phyloP scores from a whole-genome alignment of 768 basidiomycete genomes.

The Fistulinella prunicolor region DNA sequence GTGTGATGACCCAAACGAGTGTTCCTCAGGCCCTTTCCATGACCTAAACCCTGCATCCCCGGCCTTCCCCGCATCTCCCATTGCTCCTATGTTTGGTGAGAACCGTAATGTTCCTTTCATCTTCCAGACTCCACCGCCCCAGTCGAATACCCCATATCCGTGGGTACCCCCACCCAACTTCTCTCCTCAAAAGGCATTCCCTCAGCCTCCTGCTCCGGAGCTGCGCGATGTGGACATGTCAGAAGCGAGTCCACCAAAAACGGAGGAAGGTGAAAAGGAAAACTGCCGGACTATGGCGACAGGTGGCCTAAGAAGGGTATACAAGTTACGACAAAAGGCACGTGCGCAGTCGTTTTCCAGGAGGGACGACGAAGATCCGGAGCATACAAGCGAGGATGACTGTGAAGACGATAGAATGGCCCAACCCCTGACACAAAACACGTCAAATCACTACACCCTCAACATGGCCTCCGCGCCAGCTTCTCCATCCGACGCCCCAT shows the following conservation, averaged over 20 bases:
- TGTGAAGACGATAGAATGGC: constrained; percentile 48
- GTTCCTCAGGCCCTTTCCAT: constrained; percentile 41
- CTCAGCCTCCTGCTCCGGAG: constrained; percentile 44
- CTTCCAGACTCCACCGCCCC: constrained; percentile 54
- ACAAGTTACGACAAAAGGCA: constrained; percentile 54
- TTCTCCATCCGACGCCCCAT: constrained; percentile 65
- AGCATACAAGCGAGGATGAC: constrained; percentile 41
- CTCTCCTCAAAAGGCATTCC: constrained; percentile 59
- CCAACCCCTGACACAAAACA: constrained; percentile 48
- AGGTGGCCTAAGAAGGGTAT: constrained; percentile 66
- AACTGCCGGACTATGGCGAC: constrained; percentile 53
- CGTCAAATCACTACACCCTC: constrained; percentile 78
- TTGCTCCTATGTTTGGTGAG: constrained; percentile 56
- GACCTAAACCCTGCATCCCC: constrained; percentile 40
- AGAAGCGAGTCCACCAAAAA: constrained; percentile 60
- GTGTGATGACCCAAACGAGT: constrained; percentile 23
- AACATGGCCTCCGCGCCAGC: constrained; percentile 66
- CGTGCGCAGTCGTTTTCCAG: constrained; percentile 30
- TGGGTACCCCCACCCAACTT: constrained; percentile 67
- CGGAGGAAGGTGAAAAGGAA: constrained; percentile 40
- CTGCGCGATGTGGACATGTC: constrained; percentile 72
- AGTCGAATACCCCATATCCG: constrained; percentile 42
- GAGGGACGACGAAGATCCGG: constrained; percentile 27
- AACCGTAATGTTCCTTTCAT: constrained; percentile 73
- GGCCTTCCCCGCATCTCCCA: constrained; percentile 33